Percentiles rank a stretch among this genome's conserved stretches.
phyloP scores from a whole-genome alignment of 1,284 basidiomycete genomes.

The Volvariella surrecta region DNA sequence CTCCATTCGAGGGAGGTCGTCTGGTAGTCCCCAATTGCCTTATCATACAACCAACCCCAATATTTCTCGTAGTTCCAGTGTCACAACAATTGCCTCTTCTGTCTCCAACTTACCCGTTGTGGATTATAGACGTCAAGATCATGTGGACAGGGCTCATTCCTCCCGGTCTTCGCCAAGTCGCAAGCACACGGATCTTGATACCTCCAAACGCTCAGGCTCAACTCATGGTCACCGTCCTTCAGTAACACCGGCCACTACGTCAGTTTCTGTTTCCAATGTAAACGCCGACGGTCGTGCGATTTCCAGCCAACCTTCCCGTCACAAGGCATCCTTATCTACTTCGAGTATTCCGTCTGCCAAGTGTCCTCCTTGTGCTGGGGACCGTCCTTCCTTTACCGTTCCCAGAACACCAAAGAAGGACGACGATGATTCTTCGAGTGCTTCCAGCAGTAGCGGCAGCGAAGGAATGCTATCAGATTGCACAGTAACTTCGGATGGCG shows the following conservation, averaged over 20 bases:
- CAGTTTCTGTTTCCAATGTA: conserved; percentile 23
- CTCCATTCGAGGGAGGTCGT: conserved; percentile 23
- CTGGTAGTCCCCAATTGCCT: conserved; percentile 43
- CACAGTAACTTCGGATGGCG: conserved; percentile 73
- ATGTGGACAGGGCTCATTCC: conserved; percentile 26
- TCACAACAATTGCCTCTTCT: conserved; percentile 28
- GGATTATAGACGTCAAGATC: conserved; percentile 41
- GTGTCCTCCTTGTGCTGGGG: conserved; percentile 15
- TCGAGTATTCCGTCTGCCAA: conserved; percentile 15
- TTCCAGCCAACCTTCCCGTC: conserved; percentile 11
- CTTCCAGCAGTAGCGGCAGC: conserved; percentile 50
- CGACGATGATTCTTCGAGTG: conserved; percentile 33
- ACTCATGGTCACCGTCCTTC: conserved; percentile 35
- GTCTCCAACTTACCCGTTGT: conserved; percentile 30
- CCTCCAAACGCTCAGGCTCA: conserved; percentile 37
- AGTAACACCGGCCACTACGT: conserved; percentile 34
- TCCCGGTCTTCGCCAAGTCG: conserved; percentile 51
- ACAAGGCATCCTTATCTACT: conserved; percentile 17
- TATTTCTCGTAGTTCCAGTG: conserved; percentile 30
- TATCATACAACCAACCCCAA: conserved; percentile 15
- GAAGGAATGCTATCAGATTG: conserved; percentile 52
- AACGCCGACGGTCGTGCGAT: conserved; percentile 19
- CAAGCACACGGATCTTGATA: conserved; percentile 39
- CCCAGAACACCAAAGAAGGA: conserved; percentile 23
- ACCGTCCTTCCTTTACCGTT: conserved; percentile 17